A percentile compares a stretch with the other conserved stretches of the same genome.
These are phyloP conservation scores for Cornus controversa DNA, from an alignment of 148 eudicot genomes.

Conservation along the genomic window DNA sequence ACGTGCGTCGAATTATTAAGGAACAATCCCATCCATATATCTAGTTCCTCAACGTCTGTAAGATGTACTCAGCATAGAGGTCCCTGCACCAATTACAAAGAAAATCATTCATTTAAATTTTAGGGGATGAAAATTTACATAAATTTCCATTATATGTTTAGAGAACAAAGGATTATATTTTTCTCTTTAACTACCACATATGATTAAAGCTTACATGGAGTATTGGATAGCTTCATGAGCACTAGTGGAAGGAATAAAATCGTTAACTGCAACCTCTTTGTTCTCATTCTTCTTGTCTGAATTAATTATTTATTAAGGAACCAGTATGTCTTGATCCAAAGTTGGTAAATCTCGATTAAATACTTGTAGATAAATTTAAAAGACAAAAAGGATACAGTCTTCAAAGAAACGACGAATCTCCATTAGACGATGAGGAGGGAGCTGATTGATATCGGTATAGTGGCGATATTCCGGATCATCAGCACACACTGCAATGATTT, in stretches of 20 bases:
- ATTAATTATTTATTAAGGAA: constrained; percentile 21
- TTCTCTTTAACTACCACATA: background rate
- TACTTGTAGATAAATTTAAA: background rate
- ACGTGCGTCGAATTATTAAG: background rate
- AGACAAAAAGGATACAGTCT: constrained; percentile 65
- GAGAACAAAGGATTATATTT: too few relatives aligned
- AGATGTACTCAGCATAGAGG: constrained; percentile 62
- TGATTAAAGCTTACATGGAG: constrained; percentile 56
- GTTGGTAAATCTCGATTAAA: too few relatives aligned
- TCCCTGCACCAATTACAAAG: constrained; percentile 35
- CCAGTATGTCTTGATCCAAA: background rate
- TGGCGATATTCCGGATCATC: constrained; percentile 88
- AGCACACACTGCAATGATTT: constrained; percentile 87
- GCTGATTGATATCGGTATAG: constrained; percentile 65
- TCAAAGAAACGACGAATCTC: constrained; percentile 89
- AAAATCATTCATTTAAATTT: too few relatives aligned
- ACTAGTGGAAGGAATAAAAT: constrained; percentile 52
- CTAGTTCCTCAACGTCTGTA: constrained; percentile 52
- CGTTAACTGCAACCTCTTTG: constrained; percentile 61
- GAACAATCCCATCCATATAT: background rate
- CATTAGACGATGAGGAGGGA: constrained; percentile 76
- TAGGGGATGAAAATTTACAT: too few relatives aligned
- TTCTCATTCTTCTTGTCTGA: constrained; percentile 76
- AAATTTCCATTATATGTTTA: background rate
- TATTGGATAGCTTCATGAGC: constrained; percentile 67